Conservation (phyloP, 495 filamentous ascomycete species). For the Aspergillus heteromorphus region DNA sequence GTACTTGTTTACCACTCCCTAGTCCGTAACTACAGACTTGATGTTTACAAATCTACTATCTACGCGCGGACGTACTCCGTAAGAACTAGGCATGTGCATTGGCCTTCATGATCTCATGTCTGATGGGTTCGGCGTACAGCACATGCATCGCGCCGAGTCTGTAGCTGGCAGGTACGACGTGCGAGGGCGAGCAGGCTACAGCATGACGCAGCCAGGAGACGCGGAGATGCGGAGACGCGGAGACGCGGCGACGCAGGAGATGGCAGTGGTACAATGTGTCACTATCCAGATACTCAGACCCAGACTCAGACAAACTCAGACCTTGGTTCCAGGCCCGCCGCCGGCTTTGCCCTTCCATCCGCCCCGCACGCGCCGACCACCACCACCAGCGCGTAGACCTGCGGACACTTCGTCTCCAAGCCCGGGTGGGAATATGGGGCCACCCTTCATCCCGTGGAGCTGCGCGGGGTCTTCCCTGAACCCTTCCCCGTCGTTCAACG, state of each 20-base stretch:
- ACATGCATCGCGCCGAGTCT: not conserved
- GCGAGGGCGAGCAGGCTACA: too few species aligned
- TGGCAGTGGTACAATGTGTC: not conserved
- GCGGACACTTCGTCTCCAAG: conserved; percentile 32
- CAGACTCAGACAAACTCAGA: conserved; percentile 12
- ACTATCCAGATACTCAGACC: conserved; percentile 13
- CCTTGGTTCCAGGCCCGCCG: conserved; percentile 7
- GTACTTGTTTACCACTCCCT: too few species aligned
- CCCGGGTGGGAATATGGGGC: conserved; percentile 24
- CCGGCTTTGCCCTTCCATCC: conserved; percentile 24
- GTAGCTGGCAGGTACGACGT: too few species aligned
- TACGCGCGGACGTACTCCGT: too few species aligned
- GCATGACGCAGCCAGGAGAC: not conserved
- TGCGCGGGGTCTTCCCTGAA: conserved; percentile 47
- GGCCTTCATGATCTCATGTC: not conserved
- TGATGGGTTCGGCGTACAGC: too few species aligned
- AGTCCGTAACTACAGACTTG: too few species aligned
- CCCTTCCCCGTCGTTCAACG: conserved; percentile 70
- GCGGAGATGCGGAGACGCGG: too few species aligned
- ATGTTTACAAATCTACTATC: too few species aligned
- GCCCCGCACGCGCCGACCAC: conserved; percentile 19
- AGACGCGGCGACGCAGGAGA: too few species aligned
- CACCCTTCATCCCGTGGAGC: conserved; percentile 18
- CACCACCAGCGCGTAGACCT: conserved; percentile 15
- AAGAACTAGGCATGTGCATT: too few species aligned